Evolutionary conservation across 2,329 filamentous ascomycete genomes (phyloP).

Genomic region (Biscogniauxia sp.): DNA sequence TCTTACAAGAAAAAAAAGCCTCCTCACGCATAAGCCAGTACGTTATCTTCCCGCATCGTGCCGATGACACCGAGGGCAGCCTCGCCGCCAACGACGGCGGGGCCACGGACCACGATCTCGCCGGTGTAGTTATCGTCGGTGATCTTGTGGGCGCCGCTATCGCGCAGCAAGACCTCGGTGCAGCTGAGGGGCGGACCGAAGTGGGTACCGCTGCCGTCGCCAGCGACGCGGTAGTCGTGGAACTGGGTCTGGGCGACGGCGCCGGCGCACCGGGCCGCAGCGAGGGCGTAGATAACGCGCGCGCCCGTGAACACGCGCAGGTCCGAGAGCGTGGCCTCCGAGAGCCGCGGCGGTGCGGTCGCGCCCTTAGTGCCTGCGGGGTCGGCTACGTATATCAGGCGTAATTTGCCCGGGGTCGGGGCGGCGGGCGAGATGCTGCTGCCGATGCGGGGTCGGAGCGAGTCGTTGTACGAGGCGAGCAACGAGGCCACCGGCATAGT

Average conservation of each 20-base stretch:
- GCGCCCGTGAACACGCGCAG: slow-evolving; percentile 78
- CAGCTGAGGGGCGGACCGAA: slow-evolving; percentile 81
- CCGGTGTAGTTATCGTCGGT: slow-evolving; percentile 61
- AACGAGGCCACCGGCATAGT: slow-evolving; percentile 68
- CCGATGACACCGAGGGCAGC: slow-evolving; percentile 62
- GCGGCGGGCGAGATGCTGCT: slow-evolving; percentile 18
- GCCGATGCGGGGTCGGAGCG: slow-evolving; percentile 57
- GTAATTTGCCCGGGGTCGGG: slow-evolving; percentile 66
- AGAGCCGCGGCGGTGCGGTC: slow-evolving; percentile 60
- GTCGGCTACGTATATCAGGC: slow-evolving; percentile 78
- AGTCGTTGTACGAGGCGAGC: slow-evolving; percentile 60
- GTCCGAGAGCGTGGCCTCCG: slow-evolving; percentile 70
- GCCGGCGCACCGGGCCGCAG: slow-evolving; percentile 79
- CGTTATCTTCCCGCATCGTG: slow-evolving; percentile 69
- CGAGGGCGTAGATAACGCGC: slow-evolving; percentile 80
- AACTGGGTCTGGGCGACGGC: slow-evolving; percentile 83
- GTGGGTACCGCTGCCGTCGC: slow-evolving; percentile 51
- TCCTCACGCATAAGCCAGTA: slow-evolving; percentile 53
- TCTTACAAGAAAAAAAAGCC: neutral
- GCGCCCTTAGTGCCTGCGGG: slow-evolving; percentile 48
- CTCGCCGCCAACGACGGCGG: slow-evolving; percentile 66
- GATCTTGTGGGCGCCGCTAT: slow-evolving; percentile 59
- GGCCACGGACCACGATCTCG: slow-evolving; percentile 70
- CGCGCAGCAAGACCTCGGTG: slow-evolving; percentile 73
- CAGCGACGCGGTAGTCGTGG: slow-evolving; percentile 74